phyloP scores from a whole-genome alignment of 495 filamentous ascomycete genomes.

The Aspergillus ellipticus region DNA sequence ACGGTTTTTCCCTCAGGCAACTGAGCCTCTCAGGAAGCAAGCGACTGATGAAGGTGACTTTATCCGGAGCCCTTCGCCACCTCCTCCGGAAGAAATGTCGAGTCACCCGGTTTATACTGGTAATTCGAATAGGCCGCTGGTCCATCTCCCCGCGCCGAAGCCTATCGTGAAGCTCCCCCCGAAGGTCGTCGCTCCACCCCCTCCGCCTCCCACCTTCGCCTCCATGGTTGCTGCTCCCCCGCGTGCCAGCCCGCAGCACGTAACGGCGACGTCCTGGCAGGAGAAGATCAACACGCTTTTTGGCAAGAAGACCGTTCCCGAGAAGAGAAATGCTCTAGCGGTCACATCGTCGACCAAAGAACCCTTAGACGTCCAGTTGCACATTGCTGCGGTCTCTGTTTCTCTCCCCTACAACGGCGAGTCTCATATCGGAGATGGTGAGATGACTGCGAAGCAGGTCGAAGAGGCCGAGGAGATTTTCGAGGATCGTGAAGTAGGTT shows the following conservation, averaged over 20 bases:
- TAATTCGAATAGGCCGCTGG: slow-evolving; percentile 58
- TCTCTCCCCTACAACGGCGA: slow-evolving; percentile 48
- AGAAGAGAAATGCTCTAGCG: slow-evolving; percentile 51
- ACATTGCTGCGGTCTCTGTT: slow-evolving; percentile 52
- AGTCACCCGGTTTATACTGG: slow-evolving; percentile 70
- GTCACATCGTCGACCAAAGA: slow-evolving; percentile 58
- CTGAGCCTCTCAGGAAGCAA: slow-evolving; percentile 38
- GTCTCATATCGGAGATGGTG: slow-evolving; percentile 31
- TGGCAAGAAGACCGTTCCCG: slow-evolving; percentile 51
- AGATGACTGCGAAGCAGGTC: slow-evolving; percentile 55
- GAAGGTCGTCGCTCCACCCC: slow-evolving; percentile 39
- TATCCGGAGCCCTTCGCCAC: slow-evolving; percentile 55
- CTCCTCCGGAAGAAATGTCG: slow-evolving; percentile 64
- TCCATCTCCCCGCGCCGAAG: slow-evolving; percentile 63
- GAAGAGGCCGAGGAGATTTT: slow-evolving; percentile 79
- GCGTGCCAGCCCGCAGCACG: slow-evolving; percentile 17
- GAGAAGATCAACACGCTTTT: slow-evolving; percentile 71
- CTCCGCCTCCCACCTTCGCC: slow-evolving; percentile 50
- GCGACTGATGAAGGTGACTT: slow-evolving; percentile 26
- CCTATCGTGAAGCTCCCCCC: slow-evolving; percentile 73
- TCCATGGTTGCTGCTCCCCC: slow-evolving; percentile 50
- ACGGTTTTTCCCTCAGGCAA: slow-evolving; percentile 65
- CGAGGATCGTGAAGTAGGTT: slow-evolving; percentile 78
- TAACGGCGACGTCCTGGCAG: slow-evolving; percentile 57
- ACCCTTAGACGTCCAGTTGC: slow-evolving; percentile 52